A percentile compares a stretch with the other conserved stretches of the same genome.
phyloP scores from a whole-genome alignment of 140 eudicot species.

The Stevia rebaudiana region DNA sequence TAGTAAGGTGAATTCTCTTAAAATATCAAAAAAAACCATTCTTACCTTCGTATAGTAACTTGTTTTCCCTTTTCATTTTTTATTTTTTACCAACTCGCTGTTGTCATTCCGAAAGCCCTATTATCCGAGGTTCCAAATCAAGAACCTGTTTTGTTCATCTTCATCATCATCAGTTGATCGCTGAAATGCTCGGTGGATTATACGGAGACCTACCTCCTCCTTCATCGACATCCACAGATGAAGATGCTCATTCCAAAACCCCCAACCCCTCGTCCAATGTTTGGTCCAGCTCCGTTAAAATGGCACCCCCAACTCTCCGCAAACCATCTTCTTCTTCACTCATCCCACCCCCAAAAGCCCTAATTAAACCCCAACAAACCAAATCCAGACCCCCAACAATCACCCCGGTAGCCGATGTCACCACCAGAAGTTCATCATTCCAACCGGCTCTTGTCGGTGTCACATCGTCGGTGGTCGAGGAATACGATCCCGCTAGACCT shows the following conservation, averaged over 20 bases:
- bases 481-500: conserved; percentile 89
- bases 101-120: background rate
- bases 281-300: conserved; percentile 61
- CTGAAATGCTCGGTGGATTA: conserved; percentile 70
- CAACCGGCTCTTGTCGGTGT: conserved; percentile 82
- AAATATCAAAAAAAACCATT: too few relatives aligned
- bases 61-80: too few relatives aligned
- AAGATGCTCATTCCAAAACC: conserved; percentile 24
- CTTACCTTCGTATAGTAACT: too few relatives aligned
- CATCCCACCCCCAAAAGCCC: conserved; percentile 48
- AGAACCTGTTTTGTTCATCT: background rate
- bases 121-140: background rate
- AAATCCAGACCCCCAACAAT: conserved; percentile 29
- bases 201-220: conserved; percentile 94
- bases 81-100: too few relatives aligned
- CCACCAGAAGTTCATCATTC: conserved; percentile 11
- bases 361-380: conserved; percentile 33
- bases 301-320: conserved; percentile 69
- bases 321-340: conserved; percentile 51
- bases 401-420: conserved; percentile 11
- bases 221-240: conserved; percentile 36
- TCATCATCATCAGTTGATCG: too few relatives aligned
- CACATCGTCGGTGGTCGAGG: conserved; percentile 63
- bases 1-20: too few relatives aligned
- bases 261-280: conserved; percentile 44